A percentile compares a stretch with the other conserved stretches of the same genome.
Conservation (phyloP, 768 basidiomycete species). For the Suillus weaverae region DNA sequence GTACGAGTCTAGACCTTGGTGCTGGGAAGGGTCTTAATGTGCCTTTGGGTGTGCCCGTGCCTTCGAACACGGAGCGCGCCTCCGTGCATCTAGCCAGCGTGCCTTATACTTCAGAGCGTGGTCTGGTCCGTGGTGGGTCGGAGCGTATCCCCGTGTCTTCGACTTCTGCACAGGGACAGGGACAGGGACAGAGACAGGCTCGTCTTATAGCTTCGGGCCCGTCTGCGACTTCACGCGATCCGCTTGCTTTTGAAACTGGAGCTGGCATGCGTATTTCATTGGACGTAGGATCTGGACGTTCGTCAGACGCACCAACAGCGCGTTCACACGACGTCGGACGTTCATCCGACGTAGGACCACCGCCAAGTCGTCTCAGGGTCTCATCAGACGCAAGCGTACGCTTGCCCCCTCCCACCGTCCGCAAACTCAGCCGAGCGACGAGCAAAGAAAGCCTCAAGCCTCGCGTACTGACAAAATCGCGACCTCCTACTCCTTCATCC, state of each 20-base stretch:
- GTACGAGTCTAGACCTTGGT: constrained; percentile 1
- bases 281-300: neutral
- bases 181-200: neutral
- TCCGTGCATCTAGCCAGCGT: neutral
- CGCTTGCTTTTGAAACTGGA: constrained; percentile 13
- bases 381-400: neutral
- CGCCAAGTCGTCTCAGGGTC: neutral
- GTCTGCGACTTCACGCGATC: neutral
- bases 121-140: neutral
- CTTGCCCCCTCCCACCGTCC: constrained; percentile 3
- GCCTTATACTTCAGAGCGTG: neutral
- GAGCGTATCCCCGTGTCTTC: neutral
- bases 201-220: neutral
- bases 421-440: constrained; percentile 22
- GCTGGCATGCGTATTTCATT: neutral
- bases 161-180: neutral
- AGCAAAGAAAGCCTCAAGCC: constrained; percentile 13
- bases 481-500: constrained; percentile 32
- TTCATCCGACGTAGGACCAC: neutral
- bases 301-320: neutral
- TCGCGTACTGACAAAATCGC: constrained; percentile 28
- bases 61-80: neutral
- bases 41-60: neutral
- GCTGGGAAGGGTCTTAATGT: neutral
- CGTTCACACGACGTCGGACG: neutral